phyloP scores from a whole-genome alignment of 768 basidiomycete species.

The Hygrocybe punicea region DNA sequence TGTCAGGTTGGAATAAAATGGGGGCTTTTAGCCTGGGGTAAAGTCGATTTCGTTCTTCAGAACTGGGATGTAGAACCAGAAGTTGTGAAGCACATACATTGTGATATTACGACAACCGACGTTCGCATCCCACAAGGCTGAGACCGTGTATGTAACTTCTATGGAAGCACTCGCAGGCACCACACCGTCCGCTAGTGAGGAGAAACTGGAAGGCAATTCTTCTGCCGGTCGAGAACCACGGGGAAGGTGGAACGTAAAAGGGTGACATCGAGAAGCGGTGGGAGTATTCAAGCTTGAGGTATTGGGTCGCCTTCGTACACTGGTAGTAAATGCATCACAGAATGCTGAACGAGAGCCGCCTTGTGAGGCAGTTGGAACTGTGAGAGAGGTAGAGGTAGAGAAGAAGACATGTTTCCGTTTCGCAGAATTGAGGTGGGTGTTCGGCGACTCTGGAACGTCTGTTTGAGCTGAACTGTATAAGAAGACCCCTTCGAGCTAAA shows the following conservation, averaged over 20 bases:
- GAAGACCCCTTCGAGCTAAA: slow-evolving; percentile 63
- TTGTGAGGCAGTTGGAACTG: slow-evolving; percentile 36
- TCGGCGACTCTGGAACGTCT: slow-evolving; percentile 20
- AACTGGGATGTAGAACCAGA: slow-evolving; percentile 7
- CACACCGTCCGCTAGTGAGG: slow-evolving; percentile 33
- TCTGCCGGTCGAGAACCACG: slow-evolving; percentile 47
- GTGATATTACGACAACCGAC: slow-evolving; percentile 43
- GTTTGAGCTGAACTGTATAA: slow-evolving; percentile 36
- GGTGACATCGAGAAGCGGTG: slow-evolving; percentile 33
- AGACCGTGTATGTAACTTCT: slow-evolving; percentile 51
- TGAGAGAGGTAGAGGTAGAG: slow-evolving; percentile 43
- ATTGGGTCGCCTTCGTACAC: slow-evolving; percentile 45
- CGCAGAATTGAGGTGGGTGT: slow-evolving; percentile 15
- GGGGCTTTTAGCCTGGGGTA: slow-evolving; percentile 64
- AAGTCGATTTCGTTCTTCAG: slow-evolving; percentile 9
- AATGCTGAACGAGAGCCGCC: slow-evolving; percentile 31
- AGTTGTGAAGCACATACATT: slow-evolving; percentile 41
- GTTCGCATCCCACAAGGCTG: slow-evolving; percentile 55
- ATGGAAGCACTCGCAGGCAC: slow-evolving; percentile 25
- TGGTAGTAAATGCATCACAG: slow-evolving; percentile 38
- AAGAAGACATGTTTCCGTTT: slow-evolving; percentile 48
- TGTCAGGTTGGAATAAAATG: slow-evolving; percentile 56
- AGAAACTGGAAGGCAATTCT: slow-evolving; percentile 62
- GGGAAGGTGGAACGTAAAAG: slow-evolving; percentile 58
- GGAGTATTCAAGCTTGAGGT: slow-evolving; percentile 36